Evolutionary conservation across 176 grass and related monocot species (phyloP), one percentile per base, ranked within the genome.

Genomic region (Raddia distichophylla): DNA sequence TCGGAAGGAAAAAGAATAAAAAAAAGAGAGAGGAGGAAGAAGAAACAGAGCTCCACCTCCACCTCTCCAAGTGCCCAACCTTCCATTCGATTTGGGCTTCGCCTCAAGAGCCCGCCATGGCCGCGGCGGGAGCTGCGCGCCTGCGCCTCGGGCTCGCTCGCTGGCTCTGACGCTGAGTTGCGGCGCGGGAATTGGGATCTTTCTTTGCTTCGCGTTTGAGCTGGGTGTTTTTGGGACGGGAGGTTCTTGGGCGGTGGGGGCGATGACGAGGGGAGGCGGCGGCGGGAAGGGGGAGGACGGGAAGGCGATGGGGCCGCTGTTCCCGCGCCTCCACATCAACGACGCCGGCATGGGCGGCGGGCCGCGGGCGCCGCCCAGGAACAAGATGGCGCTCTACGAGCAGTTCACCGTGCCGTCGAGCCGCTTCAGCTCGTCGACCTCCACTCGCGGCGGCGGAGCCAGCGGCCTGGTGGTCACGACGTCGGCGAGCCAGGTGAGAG

Each of bases 381-480:
- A 98, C 86, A 98, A 98, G 90, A 98, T 98, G 95, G 92, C 95
- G 6, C 90, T 98, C 55, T 98, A 98, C 65, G 92, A 98, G 72
- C 95, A 93, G 84, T 83, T 98, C 69, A 98, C 84, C 60, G 85
- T 93, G 18, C 88, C 95, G 6, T 91, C 92, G 22, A 75, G 89
- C 52, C 87, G 90, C 32, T 83, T 89, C 73, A 78, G 34, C n/a
- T 58, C 18, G 56, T 58, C 56, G 64, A 8, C 83, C 72, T 27
- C 75, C 67, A 71, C 75, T 37, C 78, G 74, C 17, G 14, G 43
- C 18, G 43, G 46, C 59, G 47, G 43, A 15, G 17, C 53, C 47
- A 77, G 14, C 67, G 57, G 22, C 64, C 4, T 58, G 56, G 37
- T 33, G 6, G 37, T 86, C 51, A 87, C 91, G 15, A 65, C 69